Evolutionary conservation across 768 basidiomycete species (phyloP), one percentile per base, ranked within the genome.

Genomic region (Russula abietina): DNA sequence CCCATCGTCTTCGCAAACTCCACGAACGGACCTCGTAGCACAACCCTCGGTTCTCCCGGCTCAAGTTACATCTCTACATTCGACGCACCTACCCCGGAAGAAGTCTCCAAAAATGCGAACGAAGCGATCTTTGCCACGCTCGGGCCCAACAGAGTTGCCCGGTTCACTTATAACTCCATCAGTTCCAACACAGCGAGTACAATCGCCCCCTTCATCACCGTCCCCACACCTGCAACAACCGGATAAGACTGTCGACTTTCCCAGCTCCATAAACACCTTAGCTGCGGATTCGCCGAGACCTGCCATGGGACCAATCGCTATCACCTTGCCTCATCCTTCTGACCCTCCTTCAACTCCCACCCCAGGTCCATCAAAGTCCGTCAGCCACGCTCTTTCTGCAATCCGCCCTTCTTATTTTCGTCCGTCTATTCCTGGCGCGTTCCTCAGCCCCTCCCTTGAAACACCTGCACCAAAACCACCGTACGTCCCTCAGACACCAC

Each of bases 341-440:
- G 49, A 28, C 14, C 54, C 48, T 33, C 62, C 63, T 41, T 60
- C 48, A 19, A 64, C 58, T 24, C 63, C 63, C 7, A 41, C 36
- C 53, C 48, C 63, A 36, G 48, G 26, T 24, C 49, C 63, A 32
- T 64, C 58, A 30, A 59, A 49, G 32, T 12, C 58, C 9, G 38
- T 45, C 41, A 57, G 17, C 8, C 30, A 24, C 11, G 16, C 59
- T 22, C 59, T 58, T 49, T 51, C 54, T 11, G 48, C 1, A 30
- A 26, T 17, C 19, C 58, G 19, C 8, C 30, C 30, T 12, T 59
- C 39, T 5, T 12, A 45, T 16, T 55, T 60, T 48, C 63, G 63
- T 45, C 63, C 59, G 24, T 16, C 32, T 43, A 50, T 64, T 51
- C 63, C 63, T 12, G 63, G 63, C n/a, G 58, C 58, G 6, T 60